Conservation (phyloP, 345 rosid species). For the Xanthoceras sorbifolium region DNA sequence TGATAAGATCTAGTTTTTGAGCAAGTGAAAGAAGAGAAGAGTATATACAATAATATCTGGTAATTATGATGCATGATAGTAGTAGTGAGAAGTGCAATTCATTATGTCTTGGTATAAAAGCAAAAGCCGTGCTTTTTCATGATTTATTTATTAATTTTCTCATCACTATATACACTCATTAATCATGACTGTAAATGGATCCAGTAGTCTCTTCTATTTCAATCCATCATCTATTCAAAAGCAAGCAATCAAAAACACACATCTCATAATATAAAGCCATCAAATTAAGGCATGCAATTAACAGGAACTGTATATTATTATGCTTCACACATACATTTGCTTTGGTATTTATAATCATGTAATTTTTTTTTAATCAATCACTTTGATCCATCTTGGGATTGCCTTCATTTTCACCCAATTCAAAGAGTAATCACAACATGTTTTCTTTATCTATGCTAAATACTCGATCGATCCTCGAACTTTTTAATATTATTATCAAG, state of each 20-base stretch:
- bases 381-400: neutral
- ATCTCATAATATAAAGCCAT: neutral
- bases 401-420: neutral
- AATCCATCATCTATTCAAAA: constrained; percentile 39
- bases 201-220: constrained; percentile 30
- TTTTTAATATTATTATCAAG: no score
- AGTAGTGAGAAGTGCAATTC: constrained; percentile 15
- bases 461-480: no score
- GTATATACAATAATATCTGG: neutral
- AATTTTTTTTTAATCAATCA: neutral
- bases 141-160: constrained; percentile 24
- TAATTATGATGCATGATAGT: constrained; percentile 31
- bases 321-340: neutral
- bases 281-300: neutral
- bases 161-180: constrained; percentile 1
- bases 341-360: constrained; percentile 3
- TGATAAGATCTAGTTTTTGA: constrained; percentile 7
- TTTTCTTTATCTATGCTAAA: neutral
- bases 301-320: neutral
- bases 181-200: constrained; percentile 27
- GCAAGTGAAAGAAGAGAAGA: neutral
- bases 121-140: constrained; percentile 32
- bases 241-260: constrained; percentile 19
- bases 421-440: neutral
- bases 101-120: constrained; percentile 39